These are phyloP conservation scores for Cryptococcus sp. DNA, from an alignment of 1,284 basidiomycete genomes.

Conservation along the genomic window DNA sequence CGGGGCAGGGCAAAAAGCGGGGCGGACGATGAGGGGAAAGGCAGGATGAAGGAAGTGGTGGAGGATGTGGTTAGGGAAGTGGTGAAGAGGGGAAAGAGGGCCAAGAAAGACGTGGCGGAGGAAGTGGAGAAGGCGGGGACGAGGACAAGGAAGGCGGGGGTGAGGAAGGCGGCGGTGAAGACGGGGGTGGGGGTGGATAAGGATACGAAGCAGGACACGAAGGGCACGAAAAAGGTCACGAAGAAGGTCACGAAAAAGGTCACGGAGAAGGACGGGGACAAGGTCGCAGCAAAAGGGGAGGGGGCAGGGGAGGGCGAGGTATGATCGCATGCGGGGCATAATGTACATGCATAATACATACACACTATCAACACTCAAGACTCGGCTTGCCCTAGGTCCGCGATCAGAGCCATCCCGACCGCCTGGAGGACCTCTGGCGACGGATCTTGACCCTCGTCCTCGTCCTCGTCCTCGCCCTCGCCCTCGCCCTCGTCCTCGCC, in stretches of 20 bases:
- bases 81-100: not conserved
- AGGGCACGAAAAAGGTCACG: too few species aligned
- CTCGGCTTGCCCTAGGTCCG: conserved; percentile 17
- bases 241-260: too few species aligned
- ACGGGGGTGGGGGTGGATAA: too few species aligned
- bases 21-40: not conserved
- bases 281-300: not conserved
- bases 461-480: conserved; percentile 11
- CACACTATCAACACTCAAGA: not conserved
- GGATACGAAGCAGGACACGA: too few species aligned
- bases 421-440: conserved; percentile 13
- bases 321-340: conserved; percentile 2
- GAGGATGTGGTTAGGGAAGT: not conserved
- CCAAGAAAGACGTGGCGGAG: too few species aligned
- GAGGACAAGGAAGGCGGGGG: too few species aligned
- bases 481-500: conserved; percentile 8
- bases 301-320: not conserved
- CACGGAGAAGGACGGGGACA: not conserved
- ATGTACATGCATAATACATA: not conserved
- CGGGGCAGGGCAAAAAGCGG: not conserved
- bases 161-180: too few species aligned
- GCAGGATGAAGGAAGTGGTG: not conserved
- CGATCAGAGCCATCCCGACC: conserved; percentile 17
- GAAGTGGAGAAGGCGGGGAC: too few species aligned
- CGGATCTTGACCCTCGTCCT: conserved; percentile 7